phyloP scores from a whole-genome alignment of 2,329 filamentous ascomycete genomes.

The Botrytis hyacinthi region DNA sequence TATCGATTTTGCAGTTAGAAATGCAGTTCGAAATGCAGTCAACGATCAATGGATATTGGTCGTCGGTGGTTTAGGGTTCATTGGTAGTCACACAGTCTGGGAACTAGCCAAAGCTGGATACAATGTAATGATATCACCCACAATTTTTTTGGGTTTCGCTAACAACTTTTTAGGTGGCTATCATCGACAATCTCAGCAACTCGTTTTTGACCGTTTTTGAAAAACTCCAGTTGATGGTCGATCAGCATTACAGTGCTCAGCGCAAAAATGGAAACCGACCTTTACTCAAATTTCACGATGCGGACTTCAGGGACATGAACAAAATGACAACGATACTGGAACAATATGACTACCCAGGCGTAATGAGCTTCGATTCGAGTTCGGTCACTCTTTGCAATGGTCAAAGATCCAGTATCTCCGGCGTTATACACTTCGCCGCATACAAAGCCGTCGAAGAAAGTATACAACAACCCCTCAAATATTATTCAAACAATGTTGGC shows the following conservation, averaged over 20 bases:
- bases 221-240: constrained; percentile 28
- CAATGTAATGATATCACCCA: constrained; percentile 34
- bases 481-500: constrained; percentile 67
- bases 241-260: constrained; percentile 26
- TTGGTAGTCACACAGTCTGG: constrained; percentile 50
- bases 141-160: not conserved
- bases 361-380: constrained; percentile 19
- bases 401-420: constrained; percentile 47
- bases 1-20: constrained; percentile 25
- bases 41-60: constrained; percentile 40
- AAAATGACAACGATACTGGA: constrained; percentile 33
- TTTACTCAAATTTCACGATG: constrained; percentile 33
- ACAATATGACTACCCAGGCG: constrained; percentile 24
- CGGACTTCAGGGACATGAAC: constrained; percentile 33
- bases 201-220: constrained; percentile 31
- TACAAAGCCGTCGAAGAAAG: constrained; percentile 57
- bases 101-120: constrained; percentile 49
- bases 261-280: constrained; percentile 26
- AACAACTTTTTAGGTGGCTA: constrained; percentile 39
- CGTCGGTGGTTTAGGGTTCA: constrained; percentile 49
- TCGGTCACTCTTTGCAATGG: constrained; percentile 12
- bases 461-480: constrained; percentile 57
- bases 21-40: constrained; percentile 16
- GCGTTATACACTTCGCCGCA: constrained; percentile 69
- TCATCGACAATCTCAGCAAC: constrained; percentile 42